Evolutionary conservation across 2,329 filamentous ascomycete species (phyloP), one percentile per base, ranked within the genome.

Genomic region (Gaeumannomyces tritici): DNA sequence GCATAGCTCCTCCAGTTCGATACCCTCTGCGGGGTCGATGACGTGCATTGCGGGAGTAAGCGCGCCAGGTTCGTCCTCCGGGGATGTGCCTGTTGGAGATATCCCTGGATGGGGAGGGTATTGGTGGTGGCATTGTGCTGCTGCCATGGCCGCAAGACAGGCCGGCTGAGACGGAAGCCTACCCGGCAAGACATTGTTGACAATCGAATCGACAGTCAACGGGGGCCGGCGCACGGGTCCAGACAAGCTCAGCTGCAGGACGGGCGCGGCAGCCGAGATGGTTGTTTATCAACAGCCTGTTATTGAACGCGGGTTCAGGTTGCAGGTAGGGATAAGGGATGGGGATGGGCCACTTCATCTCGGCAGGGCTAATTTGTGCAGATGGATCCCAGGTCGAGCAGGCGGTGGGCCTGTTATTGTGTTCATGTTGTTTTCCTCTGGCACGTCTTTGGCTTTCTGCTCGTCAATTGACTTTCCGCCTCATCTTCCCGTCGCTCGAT

Each of bases 1-100:
- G 77, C 73, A 68, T 79, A 81, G 27, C 66, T 61, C 57, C 70
- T 68, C 31, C 64, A 69, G 62, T 55, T n/a, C 18, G 47, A 18
- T 13, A 6, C 42, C 2, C 21, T n/a, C 42, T n/a, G 42, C 21
- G 18, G 42, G 42, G 21, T 11, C 42, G 8, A 51, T 51, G 42
- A n/a, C 42, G 28, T 59, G 15, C 57, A 59, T 59, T 9, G n/a
- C 26, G 57, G 27, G 31, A 3, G 18, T 42, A 29, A 35, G 27
- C 27, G 31, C 57, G n/a, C 31, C 31, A 3, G 42, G 15, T 13
- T 11, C 6, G 42, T 4, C 3, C 42, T n/a, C 21, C 2, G 42
- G 18, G 42, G 42, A 18, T 51, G 42, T 51, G 42, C 18, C 1
- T 51, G 21, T 21, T 2, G 12, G 21, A 21, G 18, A 8, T n/a